Base-by-base conservation (phyloP, 352 stramenopile species). In the Phytophthora meadii region DNA sequence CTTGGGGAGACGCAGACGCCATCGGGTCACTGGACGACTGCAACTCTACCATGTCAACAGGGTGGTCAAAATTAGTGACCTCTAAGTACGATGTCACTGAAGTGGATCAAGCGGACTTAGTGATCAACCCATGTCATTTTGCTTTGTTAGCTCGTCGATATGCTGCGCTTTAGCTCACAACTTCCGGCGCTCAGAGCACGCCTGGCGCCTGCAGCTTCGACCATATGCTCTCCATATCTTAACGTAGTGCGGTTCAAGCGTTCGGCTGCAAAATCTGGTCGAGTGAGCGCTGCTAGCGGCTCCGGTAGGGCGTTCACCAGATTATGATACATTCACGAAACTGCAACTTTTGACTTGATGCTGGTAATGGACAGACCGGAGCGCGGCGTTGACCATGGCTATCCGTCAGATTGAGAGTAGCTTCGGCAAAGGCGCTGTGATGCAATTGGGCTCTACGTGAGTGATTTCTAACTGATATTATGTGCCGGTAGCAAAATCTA, bases 371-470 rank as follows among this genome's bases (percentile, higher is more conserved):
- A 32, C 48, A 93, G 87, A 95, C 57, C 89, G 88, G 44, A 88
- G 82, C 51, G 77, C 79, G 30, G 95, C 95, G n/a, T 74, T 99
- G 47, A 87, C 97, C 25, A 98, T 97, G 75, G 97, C 97, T 1
- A 91, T 99, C 42, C 87, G 90, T 37, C 88, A 98, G 75, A 98
- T 99, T 70, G 97, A 99, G 82, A 94, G 93, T 57, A 94, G 82
- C 71, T 99, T 99, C 70, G 97, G 97, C 52, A 95, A 98, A 50
- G 97, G 97, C n/a, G 89, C 92, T 0, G 96, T 99, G 47, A 98
- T 99, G 76, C 96, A 98, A 58, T 76, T 99, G 22, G 97, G 97
- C 4, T 95, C 97, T 27, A 95, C 89, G 72, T 87, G 86, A 17
- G 66, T 30, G 0, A 10, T 3, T 17, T 46, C 4, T 15, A 19